phyloP scores from a whole-genome alignment of 2,329 filamentous ascomycete genomes.

The Saccharata proteae region DNA sequence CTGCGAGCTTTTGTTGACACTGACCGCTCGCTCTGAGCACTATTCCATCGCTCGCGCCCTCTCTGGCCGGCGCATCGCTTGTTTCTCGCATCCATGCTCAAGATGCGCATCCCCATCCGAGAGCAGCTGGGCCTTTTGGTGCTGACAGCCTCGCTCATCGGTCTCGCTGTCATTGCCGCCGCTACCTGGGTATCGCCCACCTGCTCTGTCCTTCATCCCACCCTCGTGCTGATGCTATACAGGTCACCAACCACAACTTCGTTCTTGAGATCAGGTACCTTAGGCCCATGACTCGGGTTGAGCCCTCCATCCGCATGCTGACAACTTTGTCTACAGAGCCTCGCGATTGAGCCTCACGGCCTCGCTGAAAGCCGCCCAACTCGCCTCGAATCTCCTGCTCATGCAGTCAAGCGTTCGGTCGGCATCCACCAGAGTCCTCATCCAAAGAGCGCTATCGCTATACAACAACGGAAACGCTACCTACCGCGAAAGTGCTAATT shows the following conservation, averaged over 20 bases:
- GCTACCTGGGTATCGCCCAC: slow-evolving; percentile 44
- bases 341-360: slow-evolving; percentile 64
- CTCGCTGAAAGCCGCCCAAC: slow-evolving; percentile 72
- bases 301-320: slow-evolving; percentile 2
- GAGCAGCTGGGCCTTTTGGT: slow-evolving; percentile 78
- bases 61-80: slow-evolving; percentile 1
- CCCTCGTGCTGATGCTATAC: slow-evolving; percentile 8
- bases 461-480: slow-evolving; percentile 44
- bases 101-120: slow-evolving; percentile 77
- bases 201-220: neutral
- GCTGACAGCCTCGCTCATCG: slow-evolving; percentile 59
- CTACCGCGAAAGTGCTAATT: slow-evolving; percentile 38
- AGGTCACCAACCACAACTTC: slow-evolving; percentile 50
- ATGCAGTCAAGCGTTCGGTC: slow-evolving; percentile 63
- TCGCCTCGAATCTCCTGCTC: slow-evolving; percentile 66
- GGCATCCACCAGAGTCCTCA: slow-evolving; percentile 51
- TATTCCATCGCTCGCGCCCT: slow-evolving; percentile 1
- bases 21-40: too few species aligned
- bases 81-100: slow-evolving; percentile 18
- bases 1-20: too few species aligned
- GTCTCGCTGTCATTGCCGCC: slow-evolving; percentile 66
- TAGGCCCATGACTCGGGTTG: neutral
- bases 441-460: slow-evolving; percentile 39
- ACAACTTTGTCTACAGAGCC: slow-evolving; percentile 33
- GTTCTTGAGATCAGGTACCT: slow-evolving; percentile 41